Evolutionary conservation across 345 rosid genomes (phyloP).

Genomic region (Salix purpurea): DNA sequence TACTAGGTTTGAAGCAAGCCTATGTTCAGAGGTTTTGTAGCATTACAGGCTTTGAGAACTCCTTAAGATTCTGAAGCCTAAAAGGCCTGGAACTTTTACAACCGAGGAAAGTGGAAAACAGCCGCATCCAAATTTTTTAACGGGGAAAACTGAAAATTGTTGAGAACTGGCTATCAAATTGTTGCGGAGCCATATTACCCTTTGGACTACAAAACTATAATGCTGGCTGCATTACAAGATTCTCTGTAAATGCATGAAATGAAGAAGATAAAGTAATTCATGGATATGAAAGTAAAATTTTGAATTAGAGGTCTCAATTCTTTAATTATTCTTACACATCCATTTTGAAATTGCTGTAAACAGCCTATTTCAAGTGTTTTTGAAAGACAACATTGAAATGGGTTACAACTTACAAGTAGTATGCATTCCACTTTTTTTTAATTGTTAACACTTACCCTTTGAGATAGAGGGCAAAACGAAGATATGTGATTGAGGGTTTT

Average conservation of each 20-base stretch:
- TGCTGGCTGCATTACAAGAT: not conserved
- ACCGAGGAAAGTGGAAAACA: not conserved
- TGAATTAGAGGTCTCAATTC: not conserved
- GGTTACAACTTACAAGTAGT: not conserved
- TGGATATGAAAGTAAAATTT: not conserved
- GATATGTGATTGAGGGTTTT: not conserved
- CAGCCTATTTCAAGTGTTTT: not conserved
- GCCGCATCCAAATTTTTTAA: not conserved
- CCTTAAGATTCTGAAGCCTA: not conserved
- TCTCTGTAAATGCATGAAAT: not conserved
- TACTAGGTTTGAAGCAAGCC: not conserved
- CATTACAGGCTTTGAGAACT: not conserved
- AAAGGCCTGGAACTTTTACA: not conserved
- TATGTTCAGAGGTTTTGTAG: not conserved
- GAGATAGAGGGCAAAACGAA: not conserved
- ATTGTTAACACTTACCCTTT: not conserved
- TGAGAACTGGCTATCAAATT: not conserved
- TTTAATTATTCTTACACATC: not conserved
- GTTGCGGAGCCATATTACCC: not conserved
- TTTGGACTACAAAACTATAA: not conserved
- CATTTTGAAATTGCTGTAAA: not conserved
- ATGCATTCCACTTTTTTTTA: not conserved
- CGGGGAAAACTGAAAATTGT: not conserved
- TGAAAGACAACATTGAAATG: not conserved
- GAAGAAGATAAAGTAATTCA: not conserved